phyloP scores from a whole-genome alignment of 208 protist genomes.

The Leishmania lainsoni region DNA sequence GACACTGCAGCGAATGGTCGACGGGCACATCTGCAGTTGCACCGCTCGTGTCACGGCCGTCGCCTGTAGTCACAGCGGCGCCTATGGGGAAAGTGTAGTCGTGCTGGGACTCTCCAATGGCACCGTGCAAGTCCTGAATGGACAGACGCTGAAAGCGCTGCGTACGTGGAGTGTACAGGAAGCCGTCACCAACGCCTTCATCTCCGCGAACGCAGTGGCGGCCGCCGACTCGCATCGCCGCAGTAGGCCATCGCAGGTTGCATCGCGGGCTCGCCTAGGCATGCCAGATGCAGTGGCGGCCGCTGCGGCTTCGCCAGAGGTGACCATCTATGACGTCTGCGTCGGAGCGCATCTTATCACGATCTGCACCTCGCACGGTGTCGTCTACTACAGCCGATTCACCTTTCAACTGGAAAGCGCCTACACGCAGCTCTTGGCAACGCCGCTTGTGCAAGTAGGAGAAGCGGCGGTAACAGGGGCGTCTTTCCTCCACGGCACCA shows the following conservation, averaged over 20 bases:
- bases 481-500: not conserved
- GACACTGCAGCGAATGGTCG: slow-evolving; percentile 40
- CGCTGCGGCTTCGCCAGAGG: not conserved
- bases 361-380: slow-evolving; percentile 41
- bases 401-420: slow-evolving; percentile 15
- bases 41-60: slow-evolving; percentile 34
- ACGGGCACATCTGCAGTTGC: slow-evolving; percentile 62
- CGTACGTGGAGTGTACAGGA: slow-evolving; percentile 16
- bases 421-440: slow-evolving; percentile 9
- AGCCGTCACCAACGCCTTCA: not conserved
- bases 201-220: not conserved
- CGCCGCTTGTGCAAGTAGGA: not conserved
- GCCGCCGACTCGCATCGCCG: not conserved
- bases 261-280: not conserved
- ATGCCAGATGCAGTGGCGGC: not conserved
- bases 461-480: not conserved
- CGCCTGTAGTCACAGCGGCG: slow-evolving; percentile 39
- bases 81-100: slow-evolving; percentile 42
- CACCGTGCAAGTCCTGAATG: slow-evolving; percentile 55
- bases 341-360: slow-evolving; percentile 37
- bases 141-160: slow-evolving; percentile 46
- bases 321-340: slow-evolving; percentile 30
- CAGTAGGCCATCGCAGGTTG: not conserved
- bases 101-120: slow-evolving; percentile 67
- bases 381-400: slow-evolving; percentile 20